Evolutionary conservation across 2,329 filamentous ascomycete species (phyloP), one percentile per base, ranked within the genome.

Genomic region (Rhynchosporium secalis): DNA sequence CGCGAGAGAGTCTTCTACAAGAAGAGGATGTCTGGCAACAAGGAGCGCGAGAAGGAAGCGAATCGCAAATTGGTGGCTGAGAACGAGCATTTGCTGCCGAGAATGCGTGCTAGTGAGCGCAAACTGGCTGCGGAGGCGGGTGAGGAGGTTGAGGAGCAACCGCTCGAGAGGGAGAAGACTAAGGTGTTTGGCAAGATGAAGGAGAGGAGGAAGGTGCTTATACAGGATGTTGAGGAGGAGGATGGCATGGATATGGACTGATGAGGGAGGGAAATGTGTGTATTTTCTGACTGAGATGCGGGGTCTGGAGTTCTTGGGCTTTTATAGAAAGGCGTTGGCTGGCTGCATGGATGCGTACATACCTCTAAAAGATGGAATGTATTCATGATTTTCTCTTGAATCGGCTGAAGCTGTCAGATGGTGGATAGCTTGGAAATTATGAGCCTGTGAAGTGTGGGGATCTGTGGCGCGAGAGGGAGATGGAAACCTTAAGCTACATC

Each of bases 1-100:
- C 85, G 95, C 74, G 94, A 98, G 83, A 85, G 92, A 70, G 89
- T 89, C 68, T 96, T 97, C 80, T 97, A 96, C 83, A 93, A 91
- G 85, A 88, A 89, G 75, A 88, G 95, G 75, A 92, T 98, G 90
- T 87, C 87, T 58, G 93, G 93, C 76, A 96, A 96, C 80, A 88
- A 90, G 78, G 90, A 90, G 77, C 85, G 87, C 74, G 87, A 95
- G 80, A 82, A 91, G 68, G 89, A 88, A 72, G 81, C 84, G 67
- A 91, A 96, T 74, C 83, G 91, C 76, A 95, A 94, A 81, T 83
- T 98, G 69, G 93, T 99, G 57, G 88, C 88, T 70, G 87, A 95
- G 81, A 94, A 96, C 78, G 87, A 92, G 81, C 95, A 99, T 79
- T 83, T 99, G 76, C 85, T 99, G 72, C 92, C 91, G 70, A 84